Conservation (phyloP, 495 filamentous ascomycete genomes). For the Xylaria cubensis region DNA sequence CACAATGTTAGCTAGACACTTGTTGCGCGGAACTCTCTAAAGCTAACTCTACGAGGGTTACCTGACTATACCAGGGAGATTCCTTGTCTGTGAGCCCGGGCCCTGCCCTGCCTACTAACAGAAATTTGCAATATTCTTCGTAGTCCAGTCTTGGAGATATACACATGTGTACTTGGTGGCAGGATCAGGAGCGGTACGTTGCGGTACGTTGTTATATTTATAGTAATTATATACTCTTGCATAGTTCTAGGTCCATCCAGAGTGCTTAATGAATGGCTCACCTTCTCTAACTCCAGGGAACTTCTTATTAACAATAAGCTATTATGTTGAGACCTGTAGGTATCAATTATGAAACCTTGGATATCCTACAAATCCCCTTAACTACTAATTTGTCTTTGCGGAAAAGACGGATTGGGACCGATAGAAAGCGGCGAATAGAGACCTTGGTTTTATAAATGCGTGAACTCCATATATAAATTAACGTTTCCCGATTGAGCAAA, state of each 20-base stretch:
- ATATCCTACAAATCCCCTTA: not conserved
- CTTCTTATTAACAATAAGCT: not conserved
- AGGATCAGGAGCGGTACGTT: not conserved
- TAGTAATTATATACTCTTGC: not conserved
- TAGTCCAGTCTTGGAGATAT: not conserved
- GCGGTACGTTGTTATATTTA: too few species aligned
- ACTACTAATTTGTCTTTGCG: not conserved
- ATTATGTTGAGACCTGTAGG: not conserved
- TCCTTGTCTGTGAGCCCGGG: too few species aligned
- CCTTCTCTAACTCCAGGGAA: not conserved
- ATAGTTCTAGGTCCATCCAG: not conserved
- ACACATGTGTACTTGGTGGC: not conserved
- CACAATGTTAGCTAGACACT: too few species aligned
- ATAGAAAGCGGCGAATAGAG: not conserved
- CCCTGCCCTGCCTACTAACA: too few species aligned
- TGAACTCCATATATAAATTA: not conserved
- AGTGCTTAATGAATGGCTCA: not conserved
- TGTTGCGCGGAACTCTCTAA: too few species aligned
- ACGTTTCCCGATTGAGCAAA: not conserved
- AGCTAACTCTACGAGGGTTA: too few species aligned
- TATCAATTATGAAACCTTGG: not conserved
- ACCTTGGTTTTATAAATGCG: not conserved
- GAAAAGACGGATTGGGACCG: not conserved
- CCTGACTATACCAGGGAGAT: too few species aligned
- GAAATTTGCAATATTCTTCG: not conserved